Conservation (phyloP, 805 yeast species). For the Candida pini region DNA sequence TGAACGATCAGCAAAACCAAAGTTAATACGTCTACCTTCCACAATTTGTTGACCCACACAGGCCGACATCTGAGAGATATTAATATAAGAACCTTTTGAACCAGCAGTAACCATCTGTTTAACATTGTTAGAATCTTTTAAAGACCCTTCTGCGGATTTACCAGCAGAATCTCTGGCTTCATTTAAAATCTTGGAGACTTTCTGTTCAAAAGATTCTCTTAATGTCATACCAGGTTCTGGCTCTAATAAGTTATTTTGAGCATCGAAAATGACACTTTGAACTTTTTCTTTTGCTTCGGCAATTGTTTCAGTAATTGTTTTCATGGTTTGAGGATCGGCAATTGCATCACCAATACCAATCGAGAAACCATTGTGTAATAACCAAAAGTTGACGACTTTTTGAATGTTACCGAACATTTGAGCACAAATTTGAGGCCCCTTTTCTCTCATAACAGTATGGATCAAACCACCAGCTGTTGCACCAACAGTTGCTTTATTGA, state of each 20-base stretch:
- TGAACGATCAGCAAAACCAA: slow-evolving; percentile 93
- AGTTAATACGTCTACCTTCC: slow-evolving; percentile 98
- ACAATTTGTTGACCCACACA: slow-evolving; percentile 99
- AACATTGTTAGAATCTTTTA: slow-evolving; percentile 91
- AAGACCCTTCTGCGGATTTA: slow-evolving; percentile 93
- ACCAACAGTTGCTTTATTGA: slow-evolving; percentile 97
- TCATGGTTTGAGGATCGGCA: slow-evolving; percentile 96
- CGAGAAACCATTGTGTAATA: slow-evolving; percentile 93
- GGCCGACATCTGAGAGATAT: slow-evolving; percentile 98
- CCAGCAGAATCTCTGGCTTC: slow-evolving; percentile 99
- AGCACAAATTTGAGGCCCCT: slow-evolving; percentile 89
- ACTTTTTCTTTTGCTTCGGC: slow-evolving; percentile 91
- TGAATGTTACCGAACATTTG: slow-evolving; percentile 87
- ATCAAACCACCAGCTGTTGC: slow-evolving; percentile 97
- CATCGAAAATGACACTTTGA: slow-evolving; percentile 87
- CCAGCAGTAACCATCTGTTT: slow-evolving; percentile 99
- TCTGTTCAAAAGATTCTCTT: slow-evolving; percentile 97
- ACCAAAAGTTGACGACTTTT: slow-evolving; percentile 94
- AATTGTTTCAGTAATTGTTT: slow-evolving; percentile 86
- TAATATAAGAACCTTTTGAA: slow-evolving; percentile 97
- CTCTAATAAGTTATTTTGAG: slow-evolving; percentile 79
- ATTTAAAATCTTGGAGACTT: slow-evolving; percentile 88
- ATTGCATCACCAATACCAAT: slow-evolving; percentile 99
- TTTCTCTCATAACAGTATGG: slow-evolving; percentile 96
- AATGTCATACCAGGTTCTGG: slow-evolving; percentile 99